phyloP scores from a whole-genome alignment of 2,329 filamentous ascomycete species.

The Colletotrichum aenigma region DNA sequence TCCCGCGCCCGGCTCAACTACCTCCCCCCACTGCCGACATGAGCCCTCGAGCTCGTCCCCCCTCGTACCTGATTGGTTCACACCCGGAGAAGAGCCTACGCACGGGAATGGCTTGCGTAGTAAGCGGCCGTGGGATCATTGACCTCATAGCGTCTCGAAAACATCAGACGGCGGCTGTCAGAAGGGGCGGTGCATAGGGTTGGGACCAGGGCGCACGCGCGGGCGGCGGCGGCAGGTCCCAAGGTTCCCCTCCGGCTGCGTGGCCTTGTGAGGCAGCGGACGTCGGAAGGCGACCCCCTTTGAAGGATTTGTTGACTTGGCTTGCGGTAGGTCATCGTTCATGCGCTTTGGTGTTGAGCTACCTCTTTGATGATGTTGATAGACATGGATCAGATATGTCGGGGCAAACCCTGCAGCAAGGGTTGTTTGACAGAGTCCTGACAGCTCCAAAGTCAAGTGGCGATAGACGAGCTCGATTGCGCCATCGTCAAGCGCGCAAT shows the following conservation, averaged over 20 bases:
- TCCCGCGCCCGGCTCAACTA: not conserved
- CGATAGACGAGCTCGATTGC: not conserved
- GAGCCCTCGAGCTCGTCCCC: not conserved
- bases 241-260: not conserved
- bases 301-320: not conserved
- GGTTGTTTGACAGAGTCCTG: not conserved
- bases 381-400: not conserved
- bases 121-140: not conserved
- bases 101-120: conserved; percentile 1
- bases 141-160: conserved; percentile 6
- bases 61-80: not conserved
- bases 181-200: not conserved
- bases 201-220: not conserved
- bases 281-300: not conserved
- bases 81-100: not conserved
- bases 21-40: not conserved
- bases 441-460: not conserved
- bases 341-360: not conserved
- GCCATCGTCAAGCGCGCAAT: not conserved
- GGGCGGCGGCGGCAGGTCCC: not conserved
- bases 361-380: not conserved
- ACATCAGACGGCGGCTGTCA: conserved; percentile 21
- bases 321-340: not conserved
- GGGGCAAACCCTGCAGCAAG: not conserved
- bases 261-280: not conserved